Conservation (phyloP, 1,284 basidiomycete species). For the Moniliophthora roreri region DNA sequence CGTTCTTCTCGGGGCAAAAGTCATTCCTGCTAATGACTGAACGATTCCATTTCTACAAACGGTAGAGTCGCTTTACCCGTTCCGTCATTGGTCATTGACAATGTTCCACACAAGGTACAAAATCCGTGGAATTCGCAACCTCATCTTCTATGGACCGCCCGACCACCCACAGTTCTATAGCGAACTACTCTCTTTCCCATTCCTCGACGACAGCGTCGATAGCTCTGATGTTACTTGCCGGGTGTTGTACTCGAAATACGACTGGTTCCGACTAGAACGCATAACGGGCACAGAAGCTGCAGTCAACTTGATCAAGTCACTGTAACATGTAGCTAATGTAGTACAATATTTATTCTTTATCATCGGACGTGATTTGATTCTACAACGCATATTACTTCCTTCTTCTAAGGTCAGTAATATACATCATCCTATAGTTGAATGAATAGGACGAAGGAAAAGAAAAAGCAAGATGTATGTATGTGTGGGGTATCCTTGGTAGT, state of each 20-base stretch:
- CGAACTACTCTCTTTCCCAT: slow-evolving; percentile 85
- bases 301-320: slow-evolving; percentile 40
- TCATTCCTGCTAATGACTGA: slow-evolving; percentile 91
- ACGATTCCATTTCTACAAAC: slow-evolving; percentile 96
- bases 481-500: slow-evolving; percentile 3
- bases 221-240: slow-evolving; percentile 75
- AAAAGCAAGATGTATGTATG: neutral
- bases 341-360: neutral
- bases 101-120: slow-evolving; percentile 63
- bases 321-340: neutral
- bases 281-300: slow-evolving; percentile 65
- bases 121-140: slow-evolving; percentile 86
- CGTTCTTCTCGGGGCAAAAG: slow-evolving; percentile 90
- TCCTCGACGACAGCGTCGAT: slow-evolving; percentile 81
- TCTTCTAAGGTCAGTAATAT: neutral
- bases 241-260: slow-evolving; percentile 85
- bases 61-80: slow-evolving; percentile 41
- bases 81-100: neutral
- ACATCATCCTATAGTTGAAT: neutral
- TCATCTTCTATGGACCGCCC: slow-evolving; percentile 92
- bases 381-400: neutral
- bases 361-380: neutral
- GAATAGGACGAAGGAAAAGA: neutral
- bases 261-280: slow-evolving; percentile 84
- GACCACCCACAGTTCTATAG: slow-evolving; percentile 91